Evolutionary conservation across 768 basidiomycete species (phyloP), one percentile per base, ranked within the genome.

Genomic region (Kondoa malvinella): DNA sequence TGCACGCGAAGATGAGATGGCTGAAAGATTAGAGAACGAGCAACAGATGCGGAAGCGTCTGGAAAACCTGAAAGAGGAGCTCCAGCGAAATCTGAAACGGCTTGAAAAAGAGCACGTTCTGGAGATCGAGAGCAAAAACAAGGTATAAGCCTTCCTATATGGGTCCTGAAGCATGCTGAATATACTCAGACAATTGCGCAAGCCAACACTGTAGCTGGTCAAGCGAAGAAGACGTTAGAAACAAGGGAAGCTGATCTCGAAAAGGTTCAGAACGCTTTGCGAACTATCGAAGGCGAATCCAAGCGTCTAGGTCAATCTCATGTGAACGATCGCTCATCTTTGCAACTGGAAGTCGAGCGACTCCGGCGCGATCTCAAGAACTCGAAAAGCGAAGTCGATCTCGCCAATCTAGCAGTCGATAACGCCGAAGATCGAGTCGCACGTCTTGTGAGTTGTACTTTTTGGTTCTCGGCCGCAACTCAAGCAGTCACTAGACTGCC

Each of bases 271-370:
- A 77, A 77, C 4, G 85, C 85, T 0, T 78, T 95, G n/a, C 82
- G 84, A 70, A 77, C 80, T 0, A 77, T 88, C 60, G 90, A 95
- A 74, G 79, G 81, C 31, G 89, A 92, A 76, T 84, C 85, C 27
- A 86, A 86, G 77, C 81, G 84, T 67, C 81, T 86, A 0, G 92
- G 92, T 26, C 89, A 94, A 78, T 84, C 85, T 15, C 87, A 87
- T 73, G 86, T 87, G 0, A 86, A 85, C 1, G 87, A 90, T 27
- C 81, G 85, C 57, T 89, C 90, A 79, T 88, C 88, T 0, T 78
- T 96, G 33, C 89, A 95, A 76, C 82, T 96, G 25, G 92, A 99
- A 76, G 81, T 88, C 0, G 94, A 96, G 70, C 80, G 90, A 1
- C 78, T 92, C 62, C 86, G 86, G 76, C 82, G 92, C 31, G 94